phyloP scores from a whole-genome alignment of 805 yeast genomes.

The Myxozyma neglecta region DNA sequence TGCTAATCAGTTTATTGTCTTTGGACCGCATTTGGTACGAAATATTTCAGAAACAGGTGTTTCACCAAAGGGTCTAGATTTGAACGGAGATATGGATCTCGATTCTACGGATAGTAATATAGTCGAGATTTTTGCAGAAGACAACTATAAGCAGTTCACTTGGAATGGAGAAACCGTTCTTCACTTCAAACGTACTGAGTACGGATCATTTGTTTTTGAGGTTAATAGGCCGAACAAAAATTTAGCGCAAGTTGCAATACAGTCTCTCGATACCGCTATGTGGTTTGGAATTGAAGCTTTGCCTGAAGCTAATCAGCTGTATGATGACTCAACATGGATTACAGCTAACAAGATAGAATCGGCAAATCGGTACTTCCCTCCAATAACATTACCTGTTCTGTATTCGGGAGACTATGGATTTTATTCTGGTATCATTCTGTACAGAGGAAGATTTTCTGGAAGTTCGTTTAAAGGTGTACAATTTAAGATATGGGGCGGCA shows the following conservation, averaged over 20 bases:
- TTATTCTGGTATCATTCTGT: constrained; percentile 18
- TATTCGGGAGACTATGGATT: constrained; percentile 28
- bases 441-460: constrained; percentile 22
- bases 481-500: constrained; percentile 22
- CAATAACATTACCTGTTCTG: constrained; percentile 20
- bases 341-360: constrained; percentile 14
- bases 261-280: constrained; percentile 4
- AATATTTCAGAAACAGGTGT: constrained; percentile 6
- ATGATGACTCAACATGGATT: constrained; percentile 22
- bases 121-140: constrained; percentile 20
- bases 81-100: constrained; percentile 22
- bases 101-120: constrained; percentile 6
- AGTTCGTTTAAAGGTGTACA: neutral
- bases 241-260: constrained; percentile 13
- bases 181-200: constrained; percentile 1
- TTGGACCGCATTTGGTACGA: constrained; percentile 27
- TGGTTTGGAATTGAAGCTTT: constrained; percentile 18
- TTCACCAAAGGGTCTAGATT: neutral
- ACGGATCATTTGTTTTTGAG: constrained; percentile 13
- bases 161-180: constrained; percentile 20
- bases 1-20: constrained; percentile 13
- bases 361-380: constrained; percentile 12
- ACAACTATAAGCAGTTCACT: neutral
- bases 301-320: constrained; percentile 10
- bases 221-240: constrained; percentile 13